Conservation (phyloP, 345 rosid species). For the Lepidium aucheri region DNA sequence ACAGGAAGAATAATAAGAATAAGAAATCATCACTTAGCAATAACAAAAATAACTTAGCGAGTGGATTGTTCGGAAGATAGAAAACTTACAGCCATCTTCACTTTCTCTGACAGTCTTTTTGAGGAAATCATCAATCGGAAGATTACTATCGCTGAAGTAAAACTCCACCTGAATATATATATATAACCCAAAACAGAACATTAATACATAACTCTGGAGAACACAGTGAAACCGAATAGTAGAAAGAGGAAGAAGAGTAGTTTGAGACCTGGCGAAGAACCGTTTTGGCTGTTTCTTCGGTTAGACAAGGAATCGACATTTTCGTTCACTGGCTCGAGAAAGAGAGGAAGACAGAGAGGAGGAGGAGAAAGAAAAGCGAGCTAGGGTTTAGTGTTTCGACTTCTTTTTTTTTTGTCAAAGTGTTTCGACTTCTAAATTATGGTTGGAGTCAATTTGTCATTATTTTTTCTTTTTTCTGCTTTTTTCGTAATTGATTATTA, state of each 20-base stretch:
- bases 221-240: not conserved
- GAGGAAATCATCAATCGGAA: constrained; percentile 74
- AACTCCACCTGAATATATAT: constrained; percentile 61
- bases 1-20: not conserved
- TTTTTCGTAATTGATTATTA: not conserved
- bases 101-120: constrained; percentile 51
- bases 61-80: not conserved
- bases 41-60: too few species aligned
- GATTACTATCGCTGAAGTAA: constrained; percentile 92
- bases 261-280: constrained; percentile 71
- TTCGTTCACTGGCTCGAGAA: constrained; percentile 1
- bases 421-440: not conserved
- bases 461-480: not conserved
- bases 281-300: constrained; percentile 51
- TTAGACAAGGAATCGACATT: constrained; percentile 56
- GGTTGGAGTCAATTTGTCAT: not conserved
- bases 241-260: not conserved
- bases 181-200: not conserved
- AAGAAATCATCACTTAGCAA: not conserved
- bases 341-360: not conserved
- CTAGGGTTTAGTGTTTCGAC: constrained; percentile 22
- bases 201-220: not conserved
- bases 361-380: not conserved
- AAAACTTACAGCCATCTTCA: constrained; percentile 67
- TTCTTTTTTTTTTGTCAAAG: too few species aligned